Evolutionary conservation across 1,139 yeast species (phyloP), one percentile per base, ranked within the genome.

Genomic region (Nakaseomyces uthaithaninus): DNA sequence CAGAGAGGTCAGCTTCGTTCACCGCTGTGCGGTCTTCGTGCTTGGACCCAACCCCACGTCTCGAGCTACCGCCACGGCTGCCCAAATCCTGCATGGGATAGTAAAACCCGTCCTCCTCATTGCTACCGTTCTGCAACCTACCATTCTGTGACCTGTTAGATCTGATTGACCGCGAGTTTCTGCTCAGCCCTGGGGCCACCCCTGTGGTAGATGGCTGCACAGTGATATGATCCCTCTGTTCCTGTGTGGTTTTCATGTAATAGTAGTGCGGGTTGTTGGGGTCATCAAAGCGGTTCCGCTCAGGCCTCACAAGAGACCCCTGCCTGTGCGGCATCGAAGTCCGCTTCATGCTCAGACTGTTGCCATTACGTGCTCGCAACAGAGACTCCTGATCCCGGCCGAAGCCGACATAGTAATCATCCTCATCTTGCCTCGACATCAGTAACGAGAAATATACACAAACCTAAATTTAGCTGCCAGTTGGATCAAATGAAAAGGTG

Each of bases 231-330:
- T 68, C 71, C 3, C 80, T 67, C 49, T 79, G 77, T 52, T 81
- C 84, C 43, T 79, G 75, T 8, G 91, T 81, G 19, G 81, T 80
- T 52, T 82, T 89, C n/a, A 86, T 74, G 60, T 85, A 85, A 59
- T 83, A 89, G 60, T 71, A 82, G 43, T 80, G 76, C 2, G 91
- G 93, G 56, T 83, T 84, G 45, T 71, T 72, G 11, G 75, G 77
- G 49, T 75, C 72, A 49, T 72, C 68, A 47, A 82, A 66, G 42
- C 87, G 67, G 38, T 80, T 77, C 48, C 95, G 70, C 59, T 86
- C 95, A 2, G 93, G 94, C 47, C 84, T 71, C 31, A 85, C 82
- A 47, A 86, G 67, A 1, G 94, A 82, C 12, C 53, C 56, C 34
- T 54, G 58, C 42, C 60, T 47, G 17, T 48, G 49, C 24, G 51